A percentile compares a stretch with the other conserved stretches of the same genome.
phyloP scores from a whole-genome alignment of 768 basidiomycete genomes.

The Neoboletus subvelutipes region DNA sequence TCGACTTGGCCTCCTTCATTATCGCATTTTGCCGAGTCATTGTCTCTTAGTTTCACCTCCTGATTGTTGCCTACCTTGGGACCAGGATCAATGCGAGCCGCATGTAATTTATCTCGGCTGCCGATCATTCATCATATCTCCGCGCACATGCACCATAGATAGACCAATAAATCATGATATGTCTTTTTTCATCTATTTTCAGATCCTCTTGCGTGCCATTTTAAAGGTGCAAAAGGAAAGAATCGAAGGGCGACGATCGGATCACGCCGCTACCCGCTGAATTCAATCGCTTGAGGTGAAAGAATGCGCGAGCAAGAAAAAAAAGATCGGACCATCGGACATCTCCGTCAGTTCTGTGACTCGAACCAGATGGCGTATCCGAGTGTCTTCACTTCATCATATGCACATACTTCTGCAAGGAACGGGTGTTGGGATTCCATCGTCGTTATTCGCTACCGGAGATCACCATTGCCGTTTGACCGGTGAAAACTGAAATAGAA shows the following conservation, averaged over 20 bases:
- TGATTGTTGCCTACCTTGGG: slow-evolving; percentile 7
- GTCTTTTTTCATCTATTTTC: slow-evolving; percentile 2
- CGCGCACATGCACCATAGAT: slow-evolving; percentile 15
- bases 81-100: slow-evolving; percentile 19
- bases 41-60: neutral
- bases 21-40: slow-evolving; percentile 5
- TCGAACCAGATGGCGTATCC: neutral
- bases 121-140: slow-evolving; percentile 14
- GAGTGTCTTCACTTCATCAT: neutral
- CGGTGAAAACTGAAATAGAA: neutral
- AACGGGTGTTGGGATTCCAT: neutral
- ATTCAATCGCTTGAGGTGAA: neutral
- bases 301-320: neutral
- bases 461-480: neutral
- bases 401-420: no score
- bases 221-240: neutral
- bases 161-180: neutral
- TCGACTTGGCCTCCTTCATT: slow-evolving; percentile 3
- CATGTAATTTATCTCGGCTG: slow-evolving; percentile 3
- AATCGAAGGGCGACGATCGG: neutral
- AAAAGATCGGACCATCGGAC: neutral
- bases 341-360: neutral
- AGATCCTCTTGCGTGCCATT: slow-evolving; percentile 12
- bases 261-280: neutral
- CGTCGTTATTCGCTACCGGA: neutral